Evolutionary conservation across 768 basidiomycete species (phyloP), one percentile per base, ranked within the genome.

Genomic region (Candolleomyces efflorescens): DNA sequence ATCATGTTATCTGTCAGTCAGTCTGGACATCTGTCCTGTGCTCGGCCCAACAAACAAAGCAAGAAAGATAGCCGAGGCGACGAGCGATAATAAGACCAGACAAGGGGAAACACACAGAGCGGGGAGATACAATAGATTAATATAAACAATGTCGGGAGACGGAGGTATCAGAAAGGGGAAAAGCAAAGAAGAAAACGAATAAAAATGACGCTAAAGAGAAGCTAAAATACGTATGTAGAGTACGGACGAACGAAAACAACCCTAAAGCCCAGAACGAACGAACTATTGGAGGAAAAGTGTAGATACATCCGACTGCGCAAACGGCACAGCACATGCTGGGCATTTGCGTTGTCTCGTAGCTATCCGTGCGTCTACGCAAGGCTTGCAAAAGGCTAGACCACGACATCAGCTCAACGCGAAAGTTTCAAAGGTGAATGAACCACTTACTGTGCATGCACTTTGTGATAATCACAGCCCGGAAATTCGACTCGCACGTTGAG

Each of bases 371-470:
- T 97, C 94, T 36, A 98, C 81, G 67, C 89, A 97, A 55, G 78
- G 69, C 71, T 85, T 88, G 72, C 91, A 92, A 73, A 95, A 95
- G 0, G 92, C 93, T 94, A 48, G 4, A 62, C 10, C 18, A 44
- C 38, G 36, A 41, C 49, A 17, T 48, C 59, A 50, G 22, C 26
- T 9, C 2, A 48, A 32, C 15, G 43, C 7, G 46, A 48, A 10
- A 51, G 47, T 46, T 27, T n/a, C 9, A 60, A 36, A 54, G n/a
- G 39, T 41, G 46, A 54, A 22, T n/a, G 54, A 37, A 53, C 36
- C 20, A 83, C 92, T 62, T 68, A 94, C 93, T 91, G 68, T 96
- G 94, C 83, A 90, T 86, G 77, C 94, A 96, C 69, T 92, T 94
- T 36, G 85, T 88, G 60, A 96, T 81, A 39, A 93, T 83, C 3